These are phyloP conservation scores for Artemisia annua DNA, from an alignment of 129 eudicot species.

Conservation along the genomic window DNA sequence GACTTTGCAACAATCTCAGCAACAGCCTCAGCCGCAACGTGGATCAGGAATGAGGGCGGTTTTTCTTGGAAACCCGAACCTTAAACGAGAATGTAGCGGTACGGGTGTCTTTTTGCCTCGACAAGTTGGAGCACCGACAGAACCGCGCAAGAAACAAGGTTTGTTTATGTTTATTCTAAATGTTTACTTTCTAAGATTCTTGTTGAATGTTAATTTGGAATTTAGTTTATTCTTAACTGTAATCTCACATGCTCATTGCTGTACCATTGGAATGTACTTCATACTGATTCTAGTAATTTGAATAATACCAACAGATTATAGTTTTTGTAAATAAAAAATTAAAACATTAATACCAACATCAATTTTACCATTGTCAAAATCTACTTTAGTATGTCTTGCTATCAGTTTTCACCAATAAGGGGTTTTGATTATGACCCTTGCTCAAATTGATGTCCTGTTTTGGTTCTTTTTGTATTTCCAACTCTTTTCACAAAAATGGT, in stretches of 20 bases:
- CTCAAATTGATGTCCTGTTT: slow-evolving; percentile 18
- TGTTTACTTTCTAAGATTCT: not conserved
- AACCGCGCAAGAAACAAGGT: slow-evolving; percentile 69
- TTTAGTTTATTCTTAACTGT: not conserved
- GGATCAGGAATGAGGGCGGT: slow-evolving; percentile 68
- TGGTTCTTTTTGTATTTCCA: not conserved
- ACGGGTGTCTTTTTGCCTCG: slow-evolving; percentile 92
- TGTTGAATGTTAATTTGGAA: not conserved
- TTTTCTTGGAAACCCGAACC: slow-evolving; percentile 52
- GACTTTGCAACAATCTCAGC: slow-evolving; percentile 53
- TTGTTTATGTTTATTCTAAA: not conserved
- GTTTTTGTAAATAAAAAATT: not conserved
- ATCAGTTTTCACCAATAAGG: not conserved
- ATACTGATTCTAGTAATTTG: too few species aligned
- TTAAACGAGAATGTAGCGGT: slow-evolving; percentile 68
- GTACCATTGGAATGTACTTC: too few species aligned
- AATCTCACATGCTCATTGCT: too few species aligned
- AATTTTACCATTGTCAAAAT: too few species aligned
- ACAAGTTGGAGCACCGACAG: slow-evolving; percentile 51
- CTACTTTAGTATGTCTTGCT: too few species aligned
- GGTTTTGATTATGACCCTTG: slow-evolving; percentile 21
- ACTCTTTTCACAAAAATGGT: not conserved
- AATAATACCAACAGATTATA: too few species aligned
- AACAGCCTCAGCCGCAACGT: slow-evolving; percentile 28
- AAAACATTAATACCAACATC: too few species aligned